Base-by-base conservation (phyloP, 1,284 basidiomycete genomes). In the Ganoderma sinense region DNA sequence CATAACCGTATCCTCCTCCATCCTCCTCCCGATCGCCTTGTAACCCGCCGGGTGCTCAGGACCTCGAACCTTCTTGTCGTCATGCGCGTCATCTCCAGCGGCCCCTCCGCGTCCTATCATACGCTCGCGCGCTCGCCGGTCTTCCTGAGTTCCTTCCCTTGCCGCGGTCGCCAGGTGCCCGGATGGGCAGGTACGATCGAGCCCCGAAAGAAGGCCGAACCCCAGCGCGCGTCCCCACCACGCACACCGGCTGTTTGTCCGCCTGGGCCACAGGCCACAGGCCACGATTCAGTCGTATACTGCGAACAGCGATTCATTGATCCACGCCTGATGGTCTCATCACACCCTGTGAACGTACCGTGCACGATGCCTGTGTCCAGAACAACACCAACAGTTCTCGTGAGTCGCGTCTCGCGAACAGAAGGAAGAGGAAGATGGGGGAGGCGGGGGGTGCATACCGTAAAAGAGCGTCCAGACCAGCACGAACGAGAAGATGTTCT, bases 401-500 rank as follows among this genome's bases (percentile, higher is more conserved):
- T 61, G n/a, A n/a, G n/a, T 41, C 29, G 39, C 59, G 14, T 41
- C 36, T 43, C 23, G 11, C 23, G 59, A 61, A 61, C 23, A 61
- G 39, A 41, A 59, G 31, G 23, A 14, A 7, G 36, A 36, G 36
- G 33, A 39, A 23, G 33, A 13, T 20, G 39, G n/a, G 18, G 23
- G 39, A 18, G 59, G 3, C 39, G 23, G 6, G 41, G 59, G 23
- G 39, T 41, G 59, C 91, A 69, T 75, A 94, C 93, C 94, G 80
- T 94, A 96, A 80, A 95, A 93, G 68, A 96, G 83, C 48, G 95
- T 97, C 95, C 95, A 97, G 43, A 93, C 91, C 58, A 97, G 86
- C 70, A 97, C 86, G 78, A 96, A 97, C 0, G 94, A 94, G 76
- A 94, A 92, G 23, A 91, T 84, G 74, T 95, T 96, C 81, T 97